Evolutionary conservation across 257 asterid species (phyloP).

Genomic region (Capsicum baccatum): DNA sequence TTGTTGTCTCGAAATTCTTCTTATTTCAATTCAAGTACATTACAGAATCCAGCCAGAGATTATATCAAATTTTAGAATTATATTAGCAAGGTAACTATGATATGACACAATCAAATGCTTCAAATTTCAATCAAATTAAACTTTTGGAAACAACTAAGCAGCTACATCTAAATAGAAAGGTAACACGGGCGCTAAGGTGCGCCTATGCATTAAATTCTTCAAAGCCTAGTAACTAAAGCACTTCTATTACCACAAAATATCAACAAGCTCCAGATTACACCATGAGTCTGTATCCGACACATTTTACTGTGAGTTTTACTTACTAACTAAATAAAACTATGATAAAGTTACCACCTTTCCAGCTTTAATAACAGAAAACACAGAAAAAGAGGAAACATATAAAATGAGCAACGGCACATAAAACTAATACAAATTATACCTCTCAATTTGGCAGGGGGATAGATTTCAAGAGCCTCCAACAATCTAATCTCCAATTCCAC

Average conservation of each 20-base stretch:
- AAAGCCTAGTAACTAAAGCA: too few relatives aligned
- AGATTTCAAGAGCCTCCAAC: slow-evolving; percentile 89
- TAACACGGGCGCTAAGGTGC: too few relatives aligned
- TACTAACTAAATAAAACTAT: not conserved
- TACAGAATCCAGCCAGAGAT: not conserved
- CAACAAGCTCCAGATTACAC: not conserved
- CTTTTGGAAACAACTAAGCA: not conserved
- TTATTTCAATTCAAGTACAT: too few relatives aligned
- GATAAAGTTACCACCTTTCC: not conserved
- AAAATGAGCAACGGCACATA: slow-evolving; percentile 2
- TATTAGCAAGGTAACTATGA: not conserved
- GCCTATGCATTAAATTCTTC: too few relatives aligned
- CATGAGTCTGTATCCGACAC: not conserved
- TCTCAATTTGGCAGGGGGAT: slow-evolving; percentile 86
- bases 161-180: not conserved
- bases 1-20: too few relatives aligned
- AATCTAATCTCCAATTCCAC: slow-evolving; percentile 89
- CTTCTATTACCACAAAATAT: not conserved
- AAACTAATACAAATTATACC: slow-evolving; percentile 42
- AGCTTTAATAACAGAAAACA: slow-evolving; percentile 14
- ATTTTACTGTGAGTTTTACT: not conserved
- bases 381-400: not conserved
- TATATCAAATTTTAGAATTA: not conserved
- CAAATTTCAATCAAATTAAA: not conserved
- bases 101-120: not conserved